Evolutionary conservation across 495 filamentous ascomycete species (phyloP), one percentile per base, ranked within the genome.

Genomic region (Penicillium samsonianum): DNA sequence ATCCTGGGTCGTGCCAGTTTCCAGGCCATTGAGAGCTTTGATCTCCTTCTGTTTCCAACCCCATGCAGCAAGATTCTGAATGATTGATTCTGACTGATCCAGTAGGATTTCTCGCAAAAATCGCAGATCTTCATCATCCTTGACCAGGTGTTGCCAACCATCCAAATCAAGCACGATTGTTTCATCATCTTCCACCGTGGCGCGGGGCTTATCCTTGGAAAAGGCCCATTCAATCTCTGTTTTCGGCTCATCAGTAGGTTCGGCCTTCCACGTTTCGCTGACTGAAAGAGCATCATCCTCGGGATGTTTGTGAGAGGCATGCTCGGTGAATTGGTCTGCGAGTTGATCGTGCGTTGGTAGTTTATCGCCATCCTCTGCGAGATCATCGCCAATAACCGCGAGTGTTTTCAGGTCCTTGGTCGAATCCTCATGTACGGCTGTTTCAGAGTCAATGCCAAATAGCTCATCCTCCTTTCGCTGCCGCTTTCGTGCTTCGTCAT

Each of bases 11-110:
- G 82, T 71, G 3, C 86, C 85, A 9, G 78, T 74, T 22, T 78
- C 80, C 30, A 66, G 54, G 12, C 77, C 79, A 72, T 96, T 95
- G 53, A 96, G 84, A 40, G 88, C 80, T 64, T 96, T 94, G 71
- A 96, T 87, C 57, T 92, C 85, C 66, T 94, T 90, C 61, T 96
- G 88, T 59, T 85, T 90, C 89, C 91, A 96, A 6, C 92, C 80
- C 93, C 93, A 98, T 37, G 86, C 78, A 47, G 84, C 77, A 6
- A 87, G 77, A 62, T 91, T 85, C 9, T 83, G 83, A 52, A 96
- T 63, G 26, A 79, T 78, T 33, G 80, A 81, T 31, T 73, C 57
- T 20, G 74, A 31, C 60, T 77, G 71, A 28, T 79, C 72, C 0
- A 65, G 61, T 28, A 91, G 65, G 5, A 82, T 74, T 25, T 80